Evolutionary conservation across 2,329 filamentous ascomycete genomes (phyloP).

Genomic region (Calcarisporium arbuscula): DNA sequence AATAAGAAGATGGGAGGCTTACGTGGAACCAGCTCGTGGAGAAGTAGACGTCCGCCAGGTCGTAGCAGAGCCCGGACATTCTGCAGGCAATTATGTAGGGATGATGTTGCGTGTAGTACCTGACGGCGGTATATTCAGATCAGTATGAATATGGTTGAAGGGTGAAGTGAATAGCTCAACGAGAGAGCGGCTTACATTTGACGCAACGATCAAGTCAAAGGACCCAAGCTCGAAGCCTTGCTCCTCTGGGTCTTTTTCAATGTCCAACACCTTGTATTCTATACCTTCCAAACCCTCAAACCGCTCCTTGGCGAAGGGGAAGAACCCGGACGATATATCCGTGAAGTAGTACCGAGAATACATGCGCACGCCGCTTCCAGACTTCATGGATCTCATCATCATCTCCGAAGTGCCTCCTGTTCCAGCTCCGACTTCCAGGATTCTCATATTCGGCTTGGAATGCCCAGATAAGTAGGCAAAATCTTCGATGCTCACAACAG

Average conservation of each 20-base stretch:
- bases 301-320: conserved; percentile 14
- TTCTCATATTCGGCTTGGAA: conserved; percentile 3
- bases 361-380: background rate
- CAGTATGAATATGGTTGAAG: background rate
- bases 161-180: background rate
- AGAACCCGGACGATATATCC: conserved; percentile 18
- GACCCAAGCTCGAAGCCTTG: conserved; percentile 5
- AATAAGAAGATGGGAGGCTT: background rate
- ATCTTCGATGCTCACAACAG: background rate
- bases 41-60: conserved; percentile 2
- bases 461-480: background rate
- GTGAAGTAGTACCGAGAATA: conserved; percentile 16
- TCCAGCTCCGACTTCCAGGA: conserved; percentile 29
- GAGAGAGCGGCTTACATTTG: conserved; percentile 1
- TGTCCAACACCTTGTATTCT: conserved; percentile 18
- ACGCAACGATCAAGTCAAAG: conserved; percentile 6
- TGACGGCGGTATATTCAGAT: background rate
- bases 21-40: conserved; percentile 4
- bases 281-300: conserved; percentile 10
- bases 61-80: conserved; percentile 3
- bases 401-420: conserved; percentile 24
- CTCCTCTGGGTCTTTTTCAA: conserved; percentile 3
- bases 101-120: conserved; percentile 7
- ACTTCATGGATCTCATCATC: conserved; percentile 13
- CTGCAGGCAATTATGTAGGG: background rate